A percentile compares a stretch with the other conserved stretches of the same genome.
phyloP scores from a whole-genome alignment of 2,329 filamentous ascomycete species.

The Fusarium acutatum region DNA sequence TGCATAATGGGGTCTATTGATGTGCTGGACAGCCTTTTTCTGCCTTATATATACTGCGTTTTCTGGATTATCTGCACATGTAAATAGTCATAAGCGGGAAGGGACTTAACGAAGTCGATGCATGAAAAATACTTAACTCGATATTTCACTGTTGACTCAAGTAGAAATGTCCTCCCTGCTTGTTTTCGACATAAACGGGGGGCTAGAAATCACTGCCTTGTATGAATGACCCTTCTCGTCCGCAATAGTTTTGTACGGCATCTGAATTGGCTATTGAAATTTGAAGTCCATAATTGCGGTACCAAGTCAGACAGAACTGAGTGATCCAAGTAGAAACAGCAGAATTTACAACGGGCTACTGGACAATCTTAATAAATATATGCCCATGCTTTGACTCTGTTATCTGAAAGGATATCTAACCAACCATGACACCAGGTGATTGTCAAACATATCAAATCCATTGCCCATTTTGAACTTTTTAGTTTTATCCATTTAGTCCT shows the following conservation, averaged over 20 bases:
- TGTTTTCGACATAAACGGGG: background rate
- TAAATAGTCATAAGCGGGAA: constrained; percentile 25
- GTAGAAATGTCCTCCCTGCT: background rate
- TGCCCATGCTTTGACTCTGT: constrained; percentile 22
- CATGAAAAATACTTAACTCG: background rate
- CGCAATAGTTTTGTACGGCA: background rate
- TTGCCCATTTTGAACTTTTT: constrained; percentile 34
- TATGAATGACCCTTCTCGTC: background rate
- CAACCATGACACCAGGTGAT: constrained; percentile 31
- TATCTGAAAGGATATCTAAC: constrained; percentile 37
- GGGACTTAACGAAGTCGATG: constrained; percentile 31
- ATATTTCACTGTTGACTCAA: background rate
- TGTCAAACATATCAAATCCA: constrained; percentile 24
- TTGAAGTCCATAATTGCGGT: constrained; percentile 4
- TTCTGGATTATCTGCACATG: constrained; percentile 20
- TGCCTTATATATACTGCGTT: constrained; percentile 18
- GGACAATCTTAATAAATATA: constrained; percentile 14
- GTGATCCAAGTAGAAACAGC: constrained; percentile 4
- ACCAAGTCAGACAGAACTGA: background rate
- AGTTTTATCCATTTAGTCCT: constrained; percentile 59
- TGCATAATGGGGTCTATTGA: constrained; percentile 29
- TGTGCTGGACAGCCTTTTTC: constrained; percentile 10
- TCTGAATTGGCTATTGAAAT: background rate
- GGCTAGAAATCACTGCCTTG: background rate
- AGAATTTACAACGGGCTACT: background rate